Base-by-base conservation (phyloP, 2,329 filamentous ascomycete genomes). In the Orbilia brochopaga region DNA sequence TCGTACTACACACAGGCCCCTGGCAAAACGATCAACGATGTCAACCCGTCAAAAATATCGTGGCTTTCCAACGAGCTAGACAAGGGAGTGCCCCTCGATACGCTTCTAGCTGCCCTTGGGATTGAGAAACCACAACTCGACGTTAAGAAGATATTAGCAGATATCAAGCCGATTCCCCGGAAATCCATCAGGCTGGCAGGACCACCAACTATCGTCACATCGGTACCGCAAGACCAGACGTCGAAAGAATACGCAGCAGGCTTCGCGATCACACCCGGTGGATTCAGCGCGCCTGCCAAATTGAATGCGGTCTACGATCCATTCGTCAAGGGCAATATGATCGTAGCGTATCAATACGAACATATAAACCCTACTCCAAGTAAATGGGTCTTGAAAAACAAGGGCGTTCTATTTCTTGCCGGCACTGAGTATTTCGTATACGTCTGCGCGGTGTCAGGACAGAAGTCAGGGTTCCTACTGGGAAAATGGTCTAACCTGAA, bases 371-470 rank as follows among this genome's bases (percentile, higher is more conserved):
- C 24, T 2, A 51, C 21, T 1, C 37, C 35, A 17, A 72, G 59
- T 21, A 65, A 46, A 53, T 72, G 60, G 54, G 35, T 58, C 21
- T 24, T 72, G 10, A 55, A 40, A 8, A 56, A 61, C 50, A 51
- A 56, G 8, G 50, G 55, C 1, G 46, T 60, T 1, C 51, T 65
- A 2, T 35, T 42, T 5, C 30, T 72, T 11, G 60, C 59, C 24
- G 67, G 55, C 4, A 72, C 54, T 3, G 37, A 55, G 1, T 65
- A 64, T 13, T 72, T 72, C 30, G 60, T 58, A 4, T 72, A 72
- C 15, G n/a, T 72, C 30, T 72, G 67, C 37, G 42, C 55, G 13
- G 7, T n/a, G 27, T 15, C 55, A 4, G 30, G 40, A 6, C 48
- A 72, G 46, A 72, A 53, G 21, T 44, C 35, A 4, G 35, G 30